phyloP scores from a whole-genome alignment of 2,329 filamentous ascomycete genomes.

The Ilyonectria destructans region DNA sequence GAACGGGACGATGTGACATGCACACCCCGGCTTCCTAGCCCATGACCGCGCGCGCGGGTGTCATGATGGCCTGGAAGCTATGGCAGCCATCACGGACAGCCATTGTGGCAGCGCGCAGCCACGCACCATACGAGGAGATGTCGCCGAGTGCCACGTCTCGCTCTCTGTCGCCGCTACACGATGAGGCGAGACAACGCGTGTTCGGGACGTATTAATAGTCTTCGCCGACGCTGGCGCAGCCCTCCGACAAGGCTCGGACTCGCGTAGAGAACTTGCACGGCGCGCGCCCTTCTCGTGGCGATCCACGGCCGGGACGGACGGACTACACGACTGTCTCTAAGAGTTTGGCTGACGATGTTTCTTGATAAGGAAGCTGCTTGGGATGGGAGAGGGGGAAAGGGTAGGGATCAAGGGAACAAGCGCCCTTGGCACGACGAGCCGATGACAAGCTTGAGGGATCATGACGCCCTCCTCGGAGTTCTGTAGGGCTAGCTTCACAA shows the following conservation, averaged over 20 bases:
- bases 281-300: background rate
- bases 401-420: background rate
- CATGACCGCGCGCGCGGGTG: slow-evolving; percentile 9
- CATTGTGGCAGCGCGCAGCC: background rate
- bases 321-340: background rate
- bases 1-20: slow-evolving; percentile 5
- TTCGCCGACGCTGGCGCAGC: background rate
- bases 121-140: background rate
- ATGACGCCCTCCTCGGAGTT: background rate
- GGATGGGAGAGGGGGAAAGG: background rate
- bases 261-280: background rate
- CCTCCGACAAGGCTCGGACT: background rate
- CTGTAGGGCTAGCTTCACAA: slow-evolving; percentile 5
- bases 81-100: background rate
- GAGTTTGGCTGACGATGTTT: background rate
- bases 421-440: slow-evolving; percentile 6
- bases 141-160: background rate
- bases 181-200: background rate
- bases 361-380: background rate
- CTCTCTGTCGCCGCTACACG: background rate
- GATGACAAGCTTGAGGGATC: background rate
- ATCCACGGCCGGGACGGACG: background rate
- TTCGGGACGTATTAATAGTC: background rate
- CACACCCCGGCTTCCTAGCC: background rate
- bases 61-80: slow-evolving; percentile 17